Base-by-base conservation (phyloP, 2,329 filamentous ascomycete species). In the Colletotrichum kahawae region DNA sequence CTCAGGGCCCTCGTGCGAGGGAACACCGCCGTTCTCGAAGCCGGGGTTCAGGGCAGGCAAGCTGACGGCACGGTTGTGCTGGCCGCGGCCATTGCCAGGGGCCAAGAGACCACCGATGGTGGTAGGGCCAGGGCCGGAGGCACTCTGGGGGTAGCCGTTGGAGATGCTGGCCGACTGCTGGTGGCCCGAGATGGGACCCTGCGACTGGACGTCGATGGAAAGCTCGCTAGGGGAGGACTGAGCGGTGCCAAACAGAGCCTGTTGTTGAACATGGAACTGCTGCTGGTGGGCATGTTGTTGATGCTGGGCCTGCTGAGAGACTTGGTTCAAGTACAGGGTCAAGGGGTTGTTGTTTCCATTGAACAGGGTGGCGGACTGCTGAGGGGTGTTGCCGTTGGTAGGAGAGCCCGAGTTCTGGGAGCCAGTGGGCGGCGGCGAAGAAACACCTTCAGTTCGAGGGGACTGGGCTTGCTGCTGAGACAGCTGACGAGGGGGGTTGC, bases 401-500 rank as follows among this genome's bases (percentile, higher is more conserved):
- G 86, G 92, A 78, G 87, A 90, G 36, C 75, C 74, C 16, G 70
- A 73, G 82, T 88, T 90, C 78, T 91, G 91, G 79, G 89, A 90
- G 77, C 92, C 90, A 76, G 92, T 92, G 70, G 88, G 87, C 4
- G 88, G 87, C 34, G 91, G 90, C 24, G 91, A 91, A 16, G 88
- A 85, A 5, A 90, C 86, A 67, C 88, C 91, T 67, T 93, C 93
- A 75, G 87, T 90, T 79, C 87, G 91, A 68, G 95, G 94, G 73
- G 93, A 93, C 81, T 93, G 90, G 68, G 90, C 88, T 78, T 93
- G 87, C 73, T 88, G 87, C 78, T 89, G 91, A 83, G 93, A 92
- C 78, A 95, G 90, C 87, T 98, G 97, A 76, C 97, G 93, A 59
- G 97, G 97, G 67, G 97, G 94, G 86, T 99, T 99, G 79, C 97